A percentile compares a stretch with the other conserved stretches of the same genome.
Evolutionary conservation across 371 early-diverging fungal species (phyloP).

Genomic region (Mortierella polycephala): DNA sequence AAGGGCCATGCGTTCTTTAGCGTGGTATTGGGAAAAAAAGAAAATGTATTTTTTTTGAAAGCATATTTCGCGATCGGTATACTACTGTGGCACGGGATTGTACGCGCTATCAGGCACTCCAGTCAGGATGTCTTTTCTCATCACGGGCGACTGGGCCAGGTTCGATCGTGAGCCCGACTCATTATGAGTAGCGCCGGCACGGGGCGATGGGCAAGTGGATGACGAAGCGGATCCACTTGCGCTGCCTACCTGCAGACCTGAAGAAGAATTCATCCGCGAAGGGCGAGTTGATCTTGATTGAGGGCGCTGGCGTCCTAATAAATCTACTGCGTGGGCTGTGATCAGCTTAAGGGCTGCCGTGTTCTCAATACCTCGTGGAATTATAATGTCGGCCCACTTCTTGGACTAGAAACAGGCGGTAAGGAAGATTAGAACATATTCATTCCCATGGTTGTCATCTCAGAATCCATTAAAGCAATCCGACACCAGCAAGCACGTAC

Average conservation of each 20-base stretch:
- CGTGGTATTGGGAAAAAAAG: neutral
- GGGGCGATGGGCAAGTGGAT: slow-evolving; percentile 32
- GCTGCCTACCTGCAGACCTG: slow-evolving; percentile 16
- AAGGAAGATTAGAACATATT: neutral
- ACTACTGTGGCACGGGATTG: too few species aligned
- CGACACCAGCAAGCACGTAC: slow-evolving; percentile 46
- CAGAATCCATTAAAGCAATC: neutral
- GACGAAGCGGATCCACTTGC: slow-evolving; percentile 14
- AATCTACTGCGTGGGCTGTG: slow-evolving; percentile 69
- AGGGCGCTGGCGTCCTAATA: slow-evolving; percentile 48
- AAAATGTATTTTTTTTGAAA: neutral
- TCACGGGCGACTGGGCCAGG: too few species aligned
- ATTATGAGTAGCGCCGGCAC: neutral
- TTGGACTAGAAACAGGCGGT: slow-evolving; percentile 64
- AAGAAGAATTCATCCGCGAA: slow-evolving; percentile 12
- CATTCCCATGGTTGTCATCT: neutral
- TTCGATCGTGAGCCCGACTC: too few species aligned
- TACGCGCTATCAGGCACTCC: too few species aligned
- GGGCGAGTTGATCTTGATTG: slow-evolving; percentile 30
- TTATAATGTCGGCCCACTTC: slow-evolving; percentile 87
- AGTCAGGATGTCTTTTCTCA: too few species aligned
- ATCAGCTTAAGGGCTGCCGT: slow-evolving; percentile 80
- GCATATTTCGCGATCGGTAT: too few species aligned
- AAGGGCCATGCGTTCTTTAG: too few species aligned
- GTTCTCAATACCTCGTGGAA: slow-evolving; percentile 86